Evolutionary conservation across 129 eudicot species (phyloP).

Genomic region (Logfia minima): DNA sequence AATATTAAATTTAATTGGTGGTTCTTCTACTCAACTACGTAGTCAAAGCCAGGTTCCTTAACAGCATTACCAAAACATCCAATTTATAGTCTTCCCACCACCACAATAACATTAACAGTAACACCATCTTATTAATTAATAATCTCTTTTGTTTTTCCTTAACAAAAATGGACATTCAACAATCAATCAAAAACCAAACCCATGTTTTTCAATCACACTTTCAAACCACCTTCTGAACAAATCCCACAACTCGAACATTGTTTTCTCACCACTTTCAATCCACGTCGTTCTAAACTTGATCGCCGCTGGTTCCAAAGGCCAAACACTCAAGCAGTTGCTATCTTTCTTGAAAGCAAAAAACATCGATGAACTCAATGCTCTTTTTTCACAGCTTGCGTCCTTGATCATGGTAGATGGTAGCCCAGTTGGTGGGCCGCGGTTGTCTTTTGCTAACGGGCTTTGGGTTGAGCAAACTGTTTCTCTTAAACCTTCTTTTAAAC

Average conservation of each 20-base stretch:
- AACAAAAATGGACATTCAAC: conserved; percentile 4
- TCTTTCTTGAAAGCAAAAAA: background rate
- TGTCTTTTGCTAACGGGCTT: background rate
- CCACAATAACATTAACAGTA: background rate
- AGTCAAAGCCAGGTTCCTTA: conserved; percentile 12
- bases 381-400: conserved; percentile 5
- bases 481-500: conserved; percentile 6
- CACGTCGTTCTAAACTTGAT: conserved; percentile 4
- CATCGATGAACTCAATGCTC: background rate
- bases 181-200: conserved; percentile 7
- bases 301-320: background rate
- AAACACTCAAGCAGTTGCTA: background rate
- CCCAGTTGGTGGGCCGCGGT: background rate
- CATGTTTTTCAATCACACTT: background rate
- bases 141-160: background rate
- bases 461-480: conserved; percentile 5
- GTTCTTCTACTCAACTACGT: background rate
- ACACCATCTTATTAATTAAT: background rate
- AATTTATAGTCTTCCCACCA: background rate
- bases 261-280: conserved; percentile 15
- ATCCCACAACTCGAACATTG: background rate
- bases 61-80: background rate
- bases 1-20: too few relatives aligned
- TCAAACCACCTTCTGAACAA: conserved; percentile 1
- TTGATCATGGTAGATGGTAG: conserved; percentile 4